These are phyloP conservation scores for Lantana camara DNA, from an alignment of 257 asterid species.

Conservation along the genomic window DNA sequence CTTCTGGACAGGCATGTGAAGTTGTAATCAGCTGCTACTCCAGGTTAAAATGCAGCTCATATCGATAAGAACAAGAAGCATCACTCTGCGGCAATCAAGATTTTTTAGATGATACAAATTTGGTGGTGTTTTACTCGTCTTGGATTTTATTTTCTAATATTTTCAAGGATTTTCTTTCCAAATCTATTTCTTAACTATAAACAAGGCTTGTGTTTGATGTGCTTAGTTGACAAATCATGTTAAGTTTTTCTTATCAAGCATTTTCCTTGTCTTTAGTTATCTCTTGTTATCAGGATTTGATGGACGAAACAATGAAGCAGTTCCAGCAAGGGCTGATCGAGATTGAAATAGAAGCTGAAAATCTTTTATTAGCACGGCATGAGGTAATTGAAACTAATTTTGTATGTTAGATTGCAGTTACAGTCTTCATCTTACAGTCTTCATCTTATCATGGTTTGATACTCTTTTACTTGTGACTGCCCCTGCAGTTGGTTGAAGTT, in stretches of 20 bases:
- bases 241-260: background rate
- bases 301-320: constrained; percentile 61
- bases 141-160: background rate
- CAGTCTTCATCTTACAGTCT: background rate
- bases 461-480: constrained; percentile 6
- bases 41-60: too few species aligned
- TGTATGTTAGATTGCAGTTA: constrained; percentile 14
- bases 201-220: constrained; percentile 4
- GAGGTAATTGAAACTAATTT: constrained; percentile 51
- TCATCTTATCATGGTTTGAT: background rate
- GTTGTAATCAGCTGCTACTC: too few species aligned
- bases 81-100: too few species aligned
- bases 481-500: constrained; percentile 78
- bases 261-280: constrained; percentile 10
- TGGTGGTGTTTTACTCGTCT: background rate
- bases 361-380: constrained; percentile 71
- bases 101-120: too few species aligned
- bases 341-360: constrained; percentile 82
- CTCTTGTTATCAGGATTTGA: constrained; percentile 16
- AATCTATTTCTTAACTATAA: background rate
- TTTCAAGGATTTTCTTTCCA: background rate
- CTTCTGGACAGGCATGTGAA: too few species aligned
- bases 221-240: background rate
- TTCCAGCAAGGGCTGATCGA: constrained; percentile 56
- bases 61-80: too few species aligned